phyloP scores from a whole-genome alignment of 2,329 filamentous ascomycete genomes.

The Neopestalotiopsis sp. region DNA sequence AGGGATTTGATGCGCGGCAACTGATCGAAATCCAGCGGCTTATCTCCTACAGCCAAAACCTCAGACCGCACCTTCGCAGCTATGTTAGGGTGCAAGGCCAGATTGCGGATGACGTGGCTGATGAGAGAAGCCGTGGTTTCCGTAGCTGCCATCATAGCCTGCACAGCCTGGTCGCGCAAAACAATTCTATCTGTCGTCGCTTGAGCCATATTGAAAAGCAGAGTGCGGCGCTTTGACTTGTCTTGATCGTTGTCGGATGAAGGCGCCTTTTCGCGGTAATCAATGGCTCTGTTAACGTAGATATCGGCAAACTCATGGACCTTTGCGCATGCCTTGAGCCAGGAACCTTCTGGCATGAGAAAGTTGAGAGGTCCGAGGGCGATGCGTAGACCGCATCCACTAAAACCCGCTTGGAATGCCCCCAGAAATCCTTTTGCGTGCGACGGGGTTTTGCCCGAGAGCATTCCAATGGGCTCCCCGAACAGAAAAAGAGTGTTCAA shows the following conservation, averaged over 20 bases:
- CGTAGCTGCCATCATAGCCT: constrained; percentile 28
- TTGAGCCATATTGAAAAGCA: background rate
- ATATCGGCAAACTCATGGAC: constrained; percentile 28
- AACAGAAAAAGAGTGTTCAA: constrained; percentile 29
- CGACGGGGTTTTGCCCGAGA: constrained; percentile 27
- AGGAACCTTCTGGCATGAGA: constrained; percentile 28
- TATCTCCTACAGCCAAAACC: constrained; percentile 25
- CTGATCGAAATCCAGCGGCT: constrained; percentile 27
- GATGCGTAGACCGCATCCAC: constrained; percentile 29
- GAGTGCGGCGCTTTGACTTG: background rate
- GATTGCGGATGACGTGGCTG: constrained; percentile 28
- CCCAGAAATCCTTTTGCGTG: constrained; percentile 27
- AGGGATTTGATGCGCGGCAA: constrained; percentile 26
- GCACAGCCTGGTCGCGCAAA: constrained; percentile 26
- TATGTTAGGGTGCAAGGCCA: constrained; percentile 26
- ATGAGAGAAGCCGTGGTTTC: constrained; percentile 28
- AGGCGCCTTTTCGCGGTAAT: constrained; percentile 25
- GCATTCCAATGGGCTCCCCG: constrained; percentile 28
- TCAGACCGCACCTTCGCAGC: constrained; percentile 25
- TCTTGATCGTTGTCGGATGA: background rate
- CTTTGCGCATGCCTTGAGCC: constrained; percentile 28
- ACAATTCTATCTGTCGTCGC: constrained; percentile 5
- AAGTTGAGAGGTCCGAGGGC: constrained; percentile 29
- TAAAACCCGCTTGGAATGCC: constrained; percentile 29
- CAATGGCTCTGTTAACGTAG: constrained; percentile 28